These are phyloP conservation scores for Fusarium musae DNA, from an alignment of 2,329 filamentous ascomycete species.

Conservation along the genomic window DNA sequence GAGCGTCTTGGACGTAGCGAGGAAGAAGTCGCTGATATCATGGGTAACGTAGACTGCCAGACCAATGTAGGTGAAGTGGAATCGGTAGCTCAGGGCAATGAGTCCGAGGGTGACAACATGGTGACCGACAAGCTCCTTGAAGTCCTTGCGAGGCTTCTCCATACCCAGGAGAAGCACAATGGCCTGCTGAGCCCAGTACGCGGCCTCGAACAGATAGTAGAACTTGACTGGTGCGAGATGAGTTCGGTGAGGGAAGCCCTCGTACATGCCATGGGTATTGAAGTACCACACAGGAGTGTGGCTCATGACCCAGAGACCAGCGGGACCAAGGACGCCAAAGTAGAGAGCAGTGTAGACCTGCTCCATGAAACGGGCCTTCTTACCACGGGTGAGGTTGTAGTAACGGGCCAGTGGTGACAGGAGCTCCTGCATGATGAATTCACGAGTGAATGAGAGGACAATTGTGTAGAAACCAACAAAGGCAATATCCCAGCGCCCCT, in stretches of 20 bases:
- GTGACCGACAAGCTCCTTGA: slow-evolving; percentile 90
- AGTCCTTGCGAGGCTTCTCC: slow-evolving; percentile 95
- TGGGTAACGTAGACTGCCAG: slow-evolving; percentile 94
- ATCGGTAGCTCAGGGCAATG: slow-evolving; percentile 89
- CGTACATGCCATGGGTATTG: slow-evolving; percentile 91
- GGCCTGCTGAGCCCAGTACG: slow-evolving; percentile 95
- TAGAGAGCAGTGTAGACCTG: slow-evolving; percentile 95
- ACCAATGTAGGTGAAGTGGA: slow-evolving; percentile 97
- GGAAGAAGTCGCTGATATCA: slow-evolving; percentile 95
- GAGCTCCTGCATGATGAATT: slow-evolving; percentile 94
- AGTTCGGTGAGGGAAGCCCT: slow-evolving; percentile 83
- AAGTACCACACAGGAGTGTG: slow-evolving; percentile 96
- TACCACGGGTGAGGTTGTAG: slow-evolving; percentile 77
- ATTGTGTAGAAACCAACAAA: slow-evolving; percentile 92
- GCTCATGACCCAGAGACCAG: slow-evolving; percentile 90
- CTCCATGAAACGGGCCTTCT: slow-evolving; percentile 94
- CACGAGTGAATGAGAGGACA: slow-evolving; percentile 90
- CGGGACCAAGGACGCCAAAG: slow-evolving; percentile 83
- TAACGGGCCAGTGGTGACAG: slow-evolving; percentile 79
- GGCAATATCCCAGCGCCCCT: slow-evolving; percentile 85
- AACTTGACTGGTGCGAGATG: slow-evolving; percentile 89
- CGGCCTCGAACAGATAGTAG: slow-evolving; percentile 94
- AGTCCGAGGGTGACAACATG: slow-evolving; percentile 89
- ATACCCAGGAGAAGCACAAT: slow-evolving; percentile 87
- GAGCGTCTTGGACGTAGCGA: slow-evolving; percentile 90